Percentiles rank a stretch among this genome's conserved stretches.
Conservation (phyloP, 441 rosid species). For the Pelargonium australe region DNA sequence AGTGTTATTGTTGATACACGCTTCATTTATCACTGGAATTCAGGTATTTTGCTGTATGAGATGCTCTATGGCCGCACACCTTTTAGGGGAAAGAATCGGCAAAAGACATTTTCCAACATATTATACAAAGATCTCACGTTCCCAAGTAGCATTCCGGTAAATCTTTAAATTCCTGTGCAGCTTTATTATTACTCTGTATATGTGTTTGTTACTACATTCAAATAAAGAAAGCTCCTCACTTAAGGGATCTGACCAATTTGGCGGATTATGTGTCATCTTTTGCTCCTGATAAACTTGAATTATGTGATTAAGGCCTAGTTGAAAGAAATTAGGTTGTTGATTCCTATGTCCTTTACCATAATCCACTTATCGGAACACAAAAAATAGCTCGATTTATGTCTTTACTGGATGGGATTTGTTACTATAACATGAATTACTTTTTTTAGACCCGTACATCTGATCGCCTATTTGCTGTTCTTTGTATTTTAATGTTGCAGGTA, state of each 20-base stretch:
- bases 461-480: slow-evolving; percentile 7
- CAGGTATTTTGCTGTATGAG: slow-evolving; percentile 88
- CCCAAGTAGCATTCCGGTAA: slow-evolving; percentile 93
- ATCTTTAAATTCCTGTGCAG: not conserved
- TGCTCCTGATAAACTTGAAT: not conserved
- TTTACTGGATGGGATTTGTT: not conserved
- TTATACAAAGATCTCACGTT: slow-evolving; percentile 92
- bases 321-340: not conserved
- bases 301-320: not conserved
- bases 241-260: not conserved
- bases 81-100: slow-evolving; percentile 95
- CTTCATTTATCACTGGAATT: slow-evolving; percentile 10
- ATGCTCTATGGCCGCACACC: slow-evolving; percentile 98
- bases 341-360: not conserved
- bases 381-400: not conserved
- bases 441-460: not conserved
- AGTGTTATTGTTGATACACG: not conserved
- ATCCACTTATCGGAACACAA: not conserved
- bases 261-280: not conserved
- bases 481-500: slow-evolving; percentile 42
- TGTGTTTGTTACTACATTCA: not conserved
- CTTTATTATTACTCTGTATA: not conserved
- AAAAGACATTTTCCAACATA: slow-evolving; percentile 88
- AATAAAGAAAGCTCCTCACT: not conserved
- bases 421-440: not conserved